Evolutionary conservation across 192 early-diverging fungal genomes (phyloP), one percentile per base, ranked within the genome.

Genomic region (Coemansia sp.): DNA sequence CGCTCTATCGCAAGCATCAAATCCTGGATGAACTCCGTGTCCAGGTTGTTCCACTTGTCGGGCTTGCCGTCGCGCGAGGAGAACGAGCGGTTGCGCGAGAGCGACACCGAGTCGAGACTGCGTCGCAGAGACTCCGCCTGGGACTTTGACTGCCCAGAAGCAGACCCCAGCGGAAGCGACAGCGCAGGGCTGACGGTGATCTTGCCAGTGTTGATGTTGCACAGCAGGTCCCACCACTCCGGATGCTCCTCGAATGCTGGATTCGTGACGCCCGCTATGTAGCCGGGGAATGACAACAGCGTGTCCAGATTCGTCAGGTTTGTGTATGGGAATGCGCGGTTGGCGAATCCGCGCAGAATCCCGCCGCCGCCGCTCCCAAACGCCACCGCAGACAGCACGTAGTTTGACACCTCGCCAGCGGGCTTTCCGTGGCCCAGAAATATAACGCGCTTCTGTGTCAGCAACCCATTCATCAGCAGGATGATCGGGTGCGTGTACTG

Each of bases 251-350:
- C 95, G 82, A 97, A 95, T 1, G 92, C 87, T n/a, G 93, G 92
- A 77, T 98, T 97, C 0, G 96, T 96, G 10, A 97, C 95, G 15
- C 96, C 96, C 5, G 96, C 96, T 77, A 98, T 94, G 76, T 93
- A 98, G 7, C 94, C 95, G 19, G 93, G 86, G 62, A 91, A 90
- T 64, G 88, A 86, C 57, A 95, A 85, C 26, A 98, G 83, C 66
- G 88, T 86, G 68, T 98, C 94, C 32, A 98, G 85, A 57, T 90
- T 91, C 26, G 92, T 90, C 39, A 96, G 73, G 72, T 92, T 93
- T 6, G 94, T 92, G 73, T 95, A 95, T 8, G 94, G 94, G 63
- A 94, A 96, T 43, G 94, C 92, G 55, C 96, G 87, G 69, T 95
- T 92, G 18, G 91, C 86, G 56, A 94, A 91, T 16, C 94, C 95